Evolutionary conservation across 2,329 filamentous ascomycete genomes (phyloP).

Genomic region (Penicillium sp.): DNA sequence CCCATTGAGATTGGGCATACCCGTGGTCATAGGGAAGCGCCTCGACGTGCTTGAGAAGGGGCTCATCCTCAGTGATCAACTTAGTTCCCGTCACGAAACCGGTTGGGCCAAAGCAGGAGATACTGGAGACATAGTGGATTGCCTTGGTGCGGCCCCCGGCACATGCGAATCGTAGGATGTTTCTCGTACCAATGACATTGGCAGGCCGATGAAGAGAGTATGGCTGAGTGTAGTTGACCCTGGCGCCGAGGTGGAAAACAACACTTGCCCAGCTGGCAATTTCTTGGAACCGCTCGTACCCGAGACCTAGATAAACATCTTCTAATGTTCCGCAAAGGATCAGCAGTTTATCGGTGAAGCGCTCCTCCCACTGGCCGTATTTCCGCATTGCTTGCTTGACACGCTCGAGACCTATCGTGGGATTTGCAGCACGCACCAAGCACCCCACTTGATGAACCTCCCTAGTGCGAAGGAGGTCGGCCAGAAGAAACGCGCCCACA

Average conservation of each 20-base stretch:
- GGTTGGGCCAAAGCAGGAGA: neutral
- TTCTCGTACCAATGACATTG: constrained; percentile 74
- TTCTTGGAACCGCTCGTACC: constrained; percentile 18
- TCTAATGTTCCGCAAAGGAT: constrained; percentile 45
- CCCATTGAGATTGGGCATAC: constrained; percentile 87
- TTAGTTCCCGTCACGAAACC: neutral
- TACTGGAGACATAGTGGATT: constrained; percentile 27
- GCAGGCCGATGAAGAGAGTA: constrained; percentile 67
- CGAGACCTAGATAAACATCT: constrained; percentile 58
- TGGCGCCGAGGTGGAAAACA: constrained; percentile 74
- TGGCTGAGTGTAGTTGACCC: constrained; percentile 69
- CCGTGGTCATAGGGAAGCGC: constrained; percentile 62
- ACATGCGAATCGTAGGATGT: constrained; percentile 65
- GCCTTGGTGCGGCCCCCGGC: constrained; percentile 33
- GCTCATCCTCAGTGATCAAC: neutral
- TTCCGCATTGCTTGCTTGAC: constrained; percentile 3
- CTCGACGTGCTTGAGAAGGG: constrained; percentile 13
- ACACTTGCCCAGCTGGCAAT: constrained; percentile 61
- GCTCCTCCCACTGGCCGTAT: constrained; percentile 10
- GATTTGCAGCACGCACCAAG: constrained; percentile 53
- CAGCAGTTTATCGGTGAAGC: neutral
- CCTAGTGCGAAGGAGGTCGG: constrained; percentile 62
- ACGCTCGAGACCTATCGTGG: neutral
- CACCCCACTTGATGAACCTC: constrained; percentile 59
- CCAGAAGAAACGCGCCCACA: constrained; percentile 59